Base-by-base conservation (phyloP, 1,139 yeast species). In the Diutina pseudorugosa region DNA sequence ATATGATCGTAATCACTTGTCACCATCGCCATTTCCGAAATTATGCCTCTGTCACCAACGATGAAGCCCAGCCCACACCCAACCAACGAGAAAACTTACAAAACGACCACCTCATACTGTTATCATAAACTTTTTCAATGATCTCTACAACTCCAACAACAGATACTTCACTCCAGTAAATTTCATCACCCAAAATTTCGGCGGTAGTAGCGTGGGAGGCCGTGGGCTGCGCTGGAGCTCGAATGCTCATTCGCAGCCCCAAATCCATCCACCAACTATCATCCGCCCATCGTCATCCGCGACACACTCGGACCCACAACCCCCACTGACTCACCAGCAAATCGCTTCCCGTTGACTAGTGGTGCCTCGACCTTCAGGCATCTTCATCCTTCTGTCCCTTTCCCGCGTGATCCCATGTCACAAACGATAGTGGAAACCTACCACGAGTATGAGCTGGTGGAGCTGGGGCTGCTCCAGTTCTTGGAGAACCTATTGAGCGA, bases 391-490 rank as follows among this genome's bases (percentile, higher is more conserved):
- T 14, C n/a, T n/a, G n/a, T n/a, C 5, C 14, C 33, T 14, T 11
- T 11, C 11, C n/a, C n/a, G 12, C 36, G 14, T 14, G 23, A 43
- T 8, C 36, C n/a, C 23, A 45, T 45, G 49, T 45, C 49, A 12
- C 49, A 27, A 16, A 23, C 49, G 12, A 45, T 45, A n/a, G 49
- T 45, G 23, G 36, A 45, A n/a, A 27, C 49, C 36, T 45, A 45
- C 21, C 49, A 45, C 40, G 36, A 45, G 49, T 45, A 45, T 19
- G 49, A 45, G 27, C 49, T 45, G 49, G 49, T 27, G 21, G 49
- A 45, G 12, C 49, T 45, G 49, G 49, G 49, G 14, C 49, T 45
- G 49, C 49, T 45, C 30, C 49, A 45, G 40, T 45, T 45, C 11
- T 27, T 45, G 21, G 49, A 45, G 23, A 45, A 45, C 49, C 14